These are phyloP conservation scores for Ulota crispa DNA, from an alignment of 225 moss, liverwort and hornwort genomes.

Conservation along the genomic window DNA sequence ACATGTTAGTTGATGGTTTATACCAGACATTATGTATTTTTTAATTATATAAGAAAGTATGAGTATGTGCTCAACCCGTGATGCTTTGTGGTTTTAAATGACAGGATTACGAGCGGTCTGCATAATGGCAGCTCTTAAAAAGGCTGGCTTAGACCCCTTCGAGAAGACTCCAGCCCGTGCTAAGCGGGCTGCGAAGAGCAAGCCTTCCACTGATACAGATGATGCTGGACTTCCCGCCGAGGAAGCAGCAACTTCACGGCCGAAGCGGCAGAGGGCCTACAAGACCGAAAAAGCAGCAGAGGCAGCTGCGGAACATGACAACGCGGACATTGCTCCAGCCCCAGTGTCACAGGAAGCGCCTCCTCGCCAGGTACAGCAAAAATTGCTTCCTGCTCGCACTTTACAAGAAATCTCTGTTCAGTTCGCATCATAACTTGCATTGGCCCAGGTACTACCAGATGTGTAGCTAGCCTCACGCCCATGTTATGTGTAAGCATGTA, in stretches of 20 bases:
- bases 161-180: neutral
- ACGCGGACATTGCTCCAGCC: neutral
- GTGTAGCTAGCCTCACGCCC: neutral
- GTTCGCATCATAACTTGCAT: neutral
- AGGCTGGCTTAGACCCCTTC: neutral
- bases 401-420: neutral
- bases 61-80: neutral
- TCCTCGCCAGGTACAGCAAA: conserved; percentile 3
- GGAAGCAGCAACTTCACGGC: neutral
- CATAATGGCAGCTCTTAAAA: neutral
- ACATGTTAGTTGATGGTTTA: neutral
- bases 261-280: neutral
- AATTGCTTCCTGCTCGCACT: neutral
- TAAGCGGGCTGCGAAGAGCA: neutral
- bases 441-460: neutral
- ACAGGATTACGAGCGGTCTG: neutral
- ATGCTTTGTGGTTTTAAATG: neutral
- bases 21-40: neutral
- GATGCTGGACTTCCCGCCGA: neutral
- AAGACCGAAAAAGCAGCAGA: neutral
- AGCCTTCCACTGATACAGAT: neutral
- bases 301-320: neutral
- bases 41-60: too few species aligned
- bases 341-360: neutral
- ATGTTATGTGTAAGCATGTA: neutral